These are phyloP conservation scores for Populus euphratica DNA, from an alignment of 345 rosid genomes.

Conservation along the genomic window DNA sequence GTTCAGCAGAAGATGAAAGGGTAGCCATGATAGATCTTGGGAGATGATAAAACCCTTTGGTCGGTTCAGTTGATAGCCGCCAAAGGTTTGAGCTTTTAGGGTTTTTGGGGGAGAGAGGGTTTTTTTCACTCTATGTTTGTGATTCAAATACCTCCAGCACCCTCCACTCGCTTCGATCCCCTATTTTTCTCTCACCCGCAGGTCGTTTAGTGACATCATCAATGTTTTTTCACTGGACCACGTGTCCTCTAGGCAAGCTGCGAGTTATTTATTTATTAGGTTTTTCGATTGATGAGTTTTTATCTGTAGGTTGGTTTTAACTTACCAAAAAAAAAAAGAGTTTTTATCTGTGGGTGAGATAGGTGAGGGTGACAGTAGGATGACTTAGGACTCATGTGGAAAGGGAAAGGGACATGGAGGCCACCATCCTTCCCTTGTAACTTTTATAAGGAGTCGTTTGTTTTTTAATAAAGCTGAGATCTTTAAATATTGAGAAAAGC, in stretches of 20 bases:
- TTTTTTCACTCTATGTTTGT: conserved; percentile 32
- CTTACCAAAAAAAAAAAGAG: too few relatives aligned
- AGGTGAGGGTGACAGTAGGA: neutral
- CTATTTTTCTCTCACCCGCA: neutral
- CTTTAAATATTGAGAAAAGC: too few relatives aligned
- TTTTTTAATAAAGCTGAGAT: too few relatives aligned
- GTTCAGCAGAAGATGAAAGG: neutral
- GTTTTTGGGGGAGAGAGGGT: conserved; percentile 39
- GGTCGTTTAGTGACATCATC: neutral
- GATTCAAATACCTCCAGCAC: conserved; percentile 60
- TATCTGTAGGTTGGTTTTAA: neutral
- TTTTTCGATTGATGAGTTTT: neutral
- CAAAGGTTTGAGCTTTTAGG: conserved; percentile 37
- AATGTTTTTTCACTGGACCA: neutral
- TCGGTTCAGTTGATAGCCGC: conserved; percentile 17
- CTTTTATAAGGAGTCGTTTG: neutral
- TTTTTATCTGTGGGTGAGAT: neutral
- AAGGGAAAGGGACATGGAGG: neutral
- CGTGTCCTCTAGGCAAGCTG: neutral
- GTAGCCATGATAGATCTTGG: neutral
- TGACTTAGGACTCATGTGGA: neutral
- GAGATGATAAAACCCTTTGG: neutral
- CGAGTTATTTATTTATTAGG: neutral
- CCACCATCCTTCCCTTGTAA: neutral
- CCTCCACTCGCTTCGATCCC: neutral